Evolutionary conservation across 805 yeast species (phyloP).

Genomic region (Starmerella riodocensis): DNA sequence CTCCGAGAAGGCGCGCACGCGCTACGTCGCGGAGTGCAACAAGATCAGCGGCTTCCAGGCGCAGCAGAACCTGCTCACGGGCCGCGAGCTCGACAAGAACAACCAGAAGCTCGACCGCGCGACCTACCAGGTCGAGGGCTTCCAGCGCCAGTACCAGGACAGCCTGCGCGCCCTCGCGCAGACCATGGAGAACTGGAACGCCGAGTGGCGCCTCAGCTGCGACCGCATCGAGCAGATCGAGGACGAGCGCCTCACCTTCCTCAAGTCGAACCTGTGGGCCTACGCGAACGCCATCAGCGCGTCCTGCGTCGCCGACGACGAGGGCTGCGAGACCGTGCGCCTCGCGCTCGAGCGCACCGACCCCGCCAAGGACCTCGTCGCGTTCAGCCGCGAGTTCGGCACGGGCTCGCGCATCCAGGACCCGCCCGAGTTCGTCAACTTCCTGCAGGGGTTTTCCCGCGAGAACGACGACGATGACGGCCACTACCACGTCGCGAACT

Average conservation of each 20-base stretch:
- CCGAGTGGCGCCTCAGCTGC: conserved; percentile 58
- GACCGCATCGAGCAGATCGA: conserved; percentile 55
- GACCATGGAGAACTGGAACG: conserved; percentile 47
- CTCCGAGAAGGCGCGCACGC: conserved; percentile 30
- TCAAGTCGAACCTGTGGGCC: conserved; percentile 64
- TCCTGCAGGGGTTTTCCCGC: conserved; percentile 32
- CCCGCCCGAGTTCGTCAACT: conserved; percentile 56
- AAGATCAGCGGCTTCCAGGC: conserved; percentile 48
- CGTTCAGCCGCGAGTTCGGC: conserved; percentile 41
- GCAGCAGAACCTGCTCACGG: conserved; percentile 55
- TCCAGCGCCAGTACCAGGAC: conserved; percentile 46
- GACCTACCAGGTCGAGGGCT: conserved; percentile 31
- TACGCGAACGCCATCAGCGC: conserved; percentile 63
- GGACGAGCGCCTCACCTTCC: conserved; percentile 53
- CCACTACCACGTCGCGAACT: conserved; percentile 28
- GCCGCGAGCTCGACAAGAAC: conserved; percentile 53
- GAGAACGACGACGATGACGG: conserved; percentile 21
- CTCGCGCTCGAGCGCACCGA: conserved; percentile 54
- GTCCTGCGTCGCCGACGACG: conserved; percentile 66
- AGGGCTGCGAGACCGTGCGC: conserved; percentile 59
- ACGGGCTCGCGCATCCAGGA: conserved; percentile 52
- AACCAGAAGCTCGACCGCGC: conserved; percentile 43
- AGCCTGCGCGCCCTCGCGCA: conserved; percentile 42
- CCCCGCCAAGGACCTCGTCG: conserved; percentile 43
- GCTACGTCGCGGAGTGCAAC: conserved; percentile 46